Evolutionary conservation across 164 flowering plant species (phyloP).

Genomic region (Echeveria elegans): DNA sequence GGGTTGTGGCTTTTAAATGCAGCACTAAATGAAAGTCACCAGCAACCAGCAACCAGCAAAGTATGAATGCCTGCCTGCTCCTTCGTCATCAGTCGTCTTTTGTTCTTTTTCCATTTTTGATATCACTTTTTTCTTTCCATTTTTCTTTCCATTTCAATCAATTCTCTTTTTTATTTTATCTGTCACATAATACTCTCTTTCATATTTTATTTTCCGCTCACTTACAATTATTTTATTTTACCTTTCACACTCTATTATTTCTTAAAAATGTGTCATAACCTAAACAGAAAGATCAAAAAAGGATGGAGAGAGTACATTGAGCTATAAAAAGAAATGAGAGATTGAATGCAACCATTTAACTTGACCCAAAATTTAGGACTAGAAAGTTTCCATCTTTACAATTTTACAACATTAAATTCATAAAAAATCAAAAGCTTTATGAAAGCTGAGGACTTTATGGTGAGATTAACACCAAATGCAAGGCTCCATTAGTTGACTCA

Average conservation of each 20-base stretch:
- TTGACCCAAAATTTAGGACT: constrained; percentile 2
- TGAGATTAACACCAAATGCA: constrained; percentile 2
- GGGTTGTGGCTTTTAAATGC: constrained; percentile 26
- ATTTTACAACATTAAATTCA: constrained; percentile 3
- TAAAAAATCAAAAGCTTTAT: too few relatives aligned
- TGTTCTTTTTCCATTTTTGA: too few relatives aligned
- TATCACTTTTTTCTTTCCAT: too few relatives aligned
- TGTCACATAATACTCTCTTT: too few relatives aligned
- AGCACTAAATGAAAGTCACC: constrained; percentile 11
- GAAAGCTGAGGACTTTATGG: constrained; percentile 7
- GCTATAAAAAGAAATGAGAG: constrained; percentile 1
- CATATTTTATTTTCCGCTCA: too few relatives aligned
- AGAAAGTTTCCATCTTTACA: constrained; percentile 2
- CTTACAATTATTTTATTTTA: too few relatives aligned
- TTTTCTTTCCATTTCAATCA: too few relatives aligned
- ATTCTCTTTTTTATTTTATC: too few relatives aligned
- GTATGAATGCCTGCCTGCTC: constrained; percentile 12
- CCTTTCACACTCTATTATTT: too few relatives aligned
- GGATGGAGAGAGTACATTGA: neutral
- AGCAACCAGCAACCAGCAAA: constrained; percentile 1
- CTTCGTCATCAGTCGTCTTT: too few relatives aligned
- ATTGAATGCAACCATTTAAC: constrained; percentile 3
- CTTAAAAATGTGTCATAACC: too few relatives aligned
- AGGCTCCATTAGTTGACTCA: constrained; percentile 30
- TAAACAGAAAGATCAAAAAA: too few relatives aligned